A percentile compares a stretch with the other conserved stretches of the same genome.
Evolutionary conservation across 306 rosid species (phyloP).

Genomic region (Nissolia schottii): DNA sequence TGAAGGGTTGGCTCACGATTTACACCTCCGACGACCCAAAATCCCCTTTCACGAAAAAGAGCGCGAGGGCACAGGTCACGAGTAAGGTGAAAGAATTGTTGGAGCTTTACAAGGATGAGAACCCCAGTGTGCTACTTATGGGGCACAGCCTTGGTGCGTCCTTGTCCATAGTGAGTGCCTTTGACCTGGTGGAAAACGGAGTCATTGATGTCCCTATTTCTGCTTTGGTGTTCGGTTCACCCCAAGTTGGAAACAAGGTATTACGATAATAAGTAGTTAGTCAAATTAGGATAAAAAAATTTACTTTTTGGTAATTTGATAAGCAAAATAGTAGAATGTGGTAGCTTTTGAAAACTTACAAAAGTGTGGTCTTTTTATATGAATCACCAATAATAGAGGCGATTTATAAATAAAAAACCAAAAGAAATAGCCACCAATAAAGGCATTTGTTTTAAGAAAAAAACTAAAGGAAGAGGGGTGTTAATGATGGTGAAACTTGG

Average conservation of each 20-base stretch:
- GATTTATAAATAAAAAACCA: no score
- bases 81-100: slow-evolving; percentile 24
- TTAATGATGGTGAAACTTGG: no score
- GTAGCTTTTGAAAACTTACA: no score
- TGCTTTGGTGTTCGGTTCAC: slow-evolving; percentile 51
- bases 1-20: slow-evolving; percentile 69
- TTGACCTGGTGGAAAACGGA: slow-evolving; percentile 59
- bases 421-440: no score
- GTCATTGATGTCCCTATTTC: slow-evolving; percentile 41
- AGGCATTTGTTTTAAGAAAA: no score
- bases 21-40: slow-evolving; percentile 45
- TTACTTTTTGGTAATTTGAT: no score
- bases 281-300: no score
- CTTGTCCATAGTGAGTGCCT: slow-evolving; percentile 42
- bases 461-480: no score
- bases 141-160: slow-evolving; percentile 71
- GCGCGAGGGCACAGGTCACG: slow-evolving; percentile 45
- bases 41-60: slow-evolving; percentile 44
- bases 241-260: slow-evolving; percentile 41
- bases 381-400: no score
- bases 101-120: slow-evolving; percentile 40
- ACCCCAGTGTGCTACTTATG: slow-evolving; percentile 37
- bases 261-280: no score
- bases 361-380: no score
- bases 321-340: no score